These are phyloP conservation scores for Hebeloma cylindrosporum DNA, from an alignment of 768 basidiomycete genomes.

Conservation along the genomic window DNA sequence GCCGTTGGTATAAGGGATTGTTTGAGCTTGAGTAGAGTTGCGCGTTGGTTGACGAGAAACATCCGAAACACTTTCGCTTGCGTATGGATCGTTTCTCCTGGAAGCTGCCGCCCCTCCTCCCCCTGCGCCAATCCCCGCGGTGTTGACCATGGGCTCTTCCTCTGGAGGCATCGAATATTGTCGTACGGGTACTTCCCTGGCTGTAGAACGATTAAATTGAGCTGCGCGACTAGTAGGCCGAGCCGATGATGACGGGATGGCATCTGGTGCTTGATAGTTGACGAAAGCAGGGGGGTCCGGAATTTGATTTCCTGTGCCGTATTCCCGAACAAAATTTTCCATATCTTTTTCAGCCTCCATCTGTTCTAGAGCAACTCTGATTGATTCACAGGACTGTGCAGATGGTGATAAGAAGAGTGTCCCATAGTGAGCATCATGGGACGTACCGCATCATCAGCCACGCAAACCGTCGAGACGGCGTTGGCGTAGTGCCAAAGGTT, in stretches of 20 bases:
- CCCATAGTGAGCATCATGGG: not conserved
- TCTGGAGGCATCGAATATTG: constrained; percentile 30
- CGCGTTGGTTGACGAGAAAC: constrained; percentile 36
- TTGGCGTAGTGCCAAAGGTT: constrained; percentile 97
- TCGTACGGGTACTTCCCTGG: constrained; percentile 37
- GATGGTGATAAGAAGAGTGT: constrained; percentile 7
- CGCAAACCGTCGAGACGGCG: constrained; percentile 93
- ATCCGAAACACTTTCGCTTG: constrained; percentile 25
- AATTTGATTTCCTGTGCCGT: constrained; percentile 85
- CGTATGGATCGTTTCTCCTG: constrained; percentile 34
- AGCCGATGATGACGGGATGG: constrained; percentile 58
- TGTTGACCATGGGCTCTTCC: constrained; percentile 52
- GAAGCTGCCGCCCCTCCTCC: no score
- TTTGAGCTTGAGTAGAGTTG: constrained; percentile 21
- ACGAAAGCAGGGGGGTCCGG: constrained; percentile 88
- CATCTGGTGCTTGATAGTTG: constrained; percentile 71
- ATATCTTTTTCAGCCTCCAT: constrained; percentile 88
- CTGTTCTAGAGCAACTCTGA: constrained; percentile 83
- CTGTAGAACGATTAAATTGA: constrained; percentile 47
- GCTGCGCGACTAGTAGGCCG: constrained; percentile 59
- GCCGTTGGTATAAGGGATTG: constrained; percentile 33
- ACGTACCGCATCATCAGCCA: constrained; percentile 90
- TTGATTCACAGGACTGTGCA: constrained; percentile 83
- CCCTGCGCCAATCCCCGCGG: constrained; percentile 73
- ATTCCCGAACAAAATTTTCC: constrained; percentile 84